Base-by-base conservation (phyloP, 768 basidiomycete species). In the Amanita exitialis region DNA sequence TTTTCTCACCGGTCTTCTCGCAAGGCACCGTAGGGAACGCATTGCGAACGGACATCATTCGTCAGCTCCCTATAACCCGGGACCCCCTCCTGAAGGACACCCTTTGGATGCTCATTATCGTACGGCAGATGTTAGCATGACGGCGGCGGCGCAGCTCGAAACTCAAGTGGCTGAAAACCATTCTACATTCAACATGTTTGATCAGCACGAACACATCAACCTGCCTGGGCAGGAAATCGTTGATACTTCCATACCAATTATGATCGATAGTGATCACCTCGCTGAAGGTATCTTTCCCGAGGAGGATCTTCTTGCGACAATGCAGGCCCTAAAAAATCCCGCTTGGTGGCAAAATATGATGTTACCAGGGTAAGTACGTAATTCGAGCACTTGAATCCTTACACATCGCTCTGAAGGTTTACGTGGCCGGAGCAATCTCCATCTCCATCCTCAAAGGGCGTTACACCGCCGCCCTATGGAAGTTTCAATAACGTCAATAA, bases 261-360 rank as follows among this genome's bases (percentile, higher is more conserved):
- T 70, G 25, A 71, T 71, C 52, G 63, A 73, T 47, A 64, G 67
- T 44, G 71, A 76, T 53, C 62, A 70, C 2, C 45, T 65, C 4
- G 64, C 66, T 42, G 67, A 62, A 12, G 61, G 55, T 8, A 58
- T 65, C 4, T 64, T 72, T 32, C 67, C 74, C 21, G 75, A 75
- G 15, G 81, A 77, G 37, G 76, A 83, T 41, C 75, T 79, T 64
- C 70, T 86, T 54, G 86, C 85, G 0, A 77, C 84, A 16, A 83
- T 90, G 81, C 75, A 79, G 45, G 79, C 79, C 25, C 69, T 90
- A 51, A 81, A 83, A 54, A 85, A 82, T 45, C 80, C 80, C 2
- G 73, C 68, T 6, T 90, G 80, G 77, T 88, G 84, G 86, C 66
- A 74, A 39, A 84, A 77, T 44, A 83, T 87, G 80, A 84, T 89